Percentiles rank a stretch among this genome's conserved stretches.
Evolutionary conservation across 257 asterid species (phyloP).

Genomic region (Solanum corneliomulleri): DNA sequence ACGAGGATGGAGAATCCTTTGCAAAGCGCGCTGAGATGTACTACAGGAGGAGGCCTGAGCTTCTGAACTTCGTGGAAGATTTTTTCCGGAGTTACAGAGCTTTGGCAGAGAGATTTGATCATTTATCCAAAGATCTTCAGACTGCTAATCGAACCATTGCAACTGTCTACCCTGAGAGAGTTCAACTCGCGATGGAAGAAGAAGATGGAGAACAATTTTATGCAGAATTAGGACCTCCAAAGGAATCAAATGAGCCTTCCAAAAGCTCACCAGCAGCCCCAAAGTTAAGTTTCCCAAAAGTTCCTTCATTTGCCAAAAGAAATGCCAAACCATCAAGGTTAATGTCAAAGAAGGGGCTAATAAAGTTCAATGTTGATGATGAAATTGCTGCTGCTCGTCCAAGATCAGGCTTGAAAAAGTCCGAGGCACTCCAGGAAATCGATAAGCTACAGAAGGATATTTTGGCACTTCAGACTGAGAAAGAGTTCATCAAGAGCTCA

Average conservation of each 20-base stretch:
- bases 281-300: conserved; percentile 10
- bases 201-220: conserved; percentile 11
- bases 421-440: conserved; percentile 26
- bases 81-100: conserved; percentile 40
- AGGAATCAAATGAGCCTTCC: background rate
- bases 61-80: conserved; percentile 40
- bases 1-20: conserved; percentile 50
- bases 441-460: conserved; percentile 36
- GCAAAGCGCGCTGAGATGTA: conserved; percentile 47
- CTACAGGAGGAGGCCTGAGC: conserved; percentile 43
- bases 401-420: conserved; percentile 19
- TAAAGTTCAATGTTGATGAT: conserved; percentile 9
- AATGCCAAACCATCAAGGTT: conserved; percentile 22
- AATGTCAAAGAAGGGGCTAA: conserved; percentile 28
- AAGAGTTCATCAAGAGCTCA: conserved; percentile 29
- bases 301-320: background rate
- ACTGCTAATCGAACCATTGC: conserved; percentile 45
- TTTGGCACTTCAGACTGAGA: conserved; percentile 33
- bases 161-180: conserved; percentile 30
- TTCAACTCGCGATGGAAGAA: conserved; percentile 26
- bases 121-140: conserved; percentile 37
- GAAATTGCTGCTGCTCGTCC: conserved; percentile 1
- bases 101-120: conserved; percentile 51
- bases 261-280: conserved; percentile 18
- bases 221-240: background rate